These are phyloP conservation scores for Melocanna baccifera DNA, from an alignment of 176 grass and related monocot genomes.

Conservation along the genomic window DNA sequence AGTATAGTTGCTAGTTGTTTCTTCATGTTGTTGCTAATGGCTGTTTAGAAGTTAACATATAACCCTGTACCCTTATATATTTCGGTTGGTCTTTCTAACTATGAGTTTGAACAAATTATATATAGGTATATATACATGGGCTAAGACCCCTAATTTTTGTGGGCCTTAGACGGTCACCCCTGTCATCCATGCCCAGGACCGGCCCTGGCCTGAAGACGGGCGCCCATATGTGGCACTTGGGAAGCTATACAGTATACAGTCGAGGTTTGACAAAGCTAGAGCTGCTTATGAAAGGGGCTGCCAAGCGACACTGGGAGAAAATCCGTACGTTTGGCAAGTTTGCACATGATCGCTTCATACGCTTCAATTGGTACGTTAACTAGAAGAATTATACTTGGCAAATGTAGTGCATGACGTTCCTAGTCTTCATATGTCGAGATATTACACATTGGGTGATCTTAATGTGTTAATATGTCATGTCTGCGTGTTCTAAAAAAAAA, in stretches of 20 bases:
- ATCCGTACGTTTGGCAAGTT: conserved; percentile 99
- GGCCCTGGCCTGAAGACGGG: conserved; percentile 47
- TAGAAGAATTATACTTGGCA: not conserved
- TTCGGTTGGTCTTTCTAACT: no score
- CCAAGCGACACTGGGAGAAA: conserved; percentile 94
- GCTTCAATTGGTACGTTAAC: not conserved
- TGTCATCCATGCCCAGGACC: no score
- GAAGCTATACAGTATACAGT: conserved; percentile 83
- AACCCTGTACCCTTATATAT: no score
- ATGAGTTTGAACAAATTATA: no score
- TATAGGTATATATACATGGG: no score
- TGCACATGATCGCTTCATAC: not conserved
- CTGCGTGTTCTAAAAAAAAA: no score
- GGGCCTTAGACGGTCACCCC: no score
- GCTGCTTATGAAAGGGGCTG: conserved; percentile 88
- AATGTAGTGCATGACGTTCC: not conserved
- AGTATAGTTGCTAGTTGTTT: no score
- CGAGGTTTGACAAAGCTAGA: conserved; percentile 78
- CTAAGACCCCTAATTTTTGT: no score
- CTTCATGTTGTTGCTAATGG: no score
- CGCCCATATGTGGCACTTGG: conserved; percentile 80
- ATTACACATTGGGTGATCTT: not conserved
- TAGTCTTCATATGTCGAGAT: not conserved
- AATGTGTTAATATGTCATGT: not conserved
- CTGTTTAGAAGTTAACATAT: no score